These are phyloP conservation scores for Haematococcus lacustris DNA, from an alignment of 139 green algal species.

Conservation along the genomic window DNA sequence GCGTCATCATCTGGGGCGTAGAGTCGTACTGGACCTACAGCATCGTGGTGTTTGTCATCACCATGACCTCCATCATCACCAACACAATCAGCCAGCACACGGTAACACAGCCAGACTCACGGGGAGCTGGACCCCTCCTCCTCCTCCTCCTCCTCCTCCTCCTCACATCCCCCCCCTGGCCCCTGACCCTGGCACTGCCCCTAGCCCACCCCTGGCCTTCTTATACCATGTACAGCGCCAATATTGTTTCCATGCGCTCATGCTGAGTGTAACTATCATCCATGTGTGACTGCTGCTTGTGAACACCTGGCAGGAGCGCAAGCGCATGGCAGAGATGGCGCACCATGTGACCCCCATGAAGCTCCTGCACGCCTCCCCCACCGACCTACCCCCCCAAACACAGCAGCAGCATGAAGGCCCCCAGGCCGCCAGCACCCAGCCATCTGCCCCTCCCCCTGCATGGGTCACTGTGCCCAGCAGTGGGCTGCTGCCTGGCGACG, in stretches of 20 bases:
- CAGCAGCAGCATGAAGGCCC: no score
- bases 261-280: neutral
- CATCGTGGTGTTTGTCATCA: conserved; percentile 8
- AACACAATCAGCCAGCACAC: conserved; percentile 2
- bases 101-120: neutral
- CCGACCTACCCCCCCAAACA: no score
- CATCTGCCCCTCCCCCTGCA: no score
- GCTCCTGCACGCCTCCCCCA: neutral
- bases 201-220: neutral
- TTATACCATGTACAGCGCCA: neutral
- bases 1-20: conserved; percentile 13
- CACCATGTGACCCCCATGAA: conserved; percentile 1
- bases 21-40: conserved; percentile 12
- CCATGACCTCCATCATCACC: conserved; percentile 10
- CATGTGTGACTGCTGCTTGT: neutral
- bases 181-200: neutral
- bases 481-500: conserved; percentile 19
- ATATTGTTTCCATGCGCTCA: neutral
- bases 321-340: conserved; percentile 11
- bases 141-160: neutral
- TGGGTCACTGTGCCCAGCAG: neutral
- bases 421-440: no score
- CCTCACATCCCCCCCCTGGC: neutral
- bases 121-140: neutral
- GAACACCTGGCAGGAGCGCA: neutral